A percentile compares a stretch with the other conserved stretches of the same genome.
These are phyloP conservation scores for Termitomyces sp. DNA, from an alignment of 768 basidiomycete genomes.

Conservation along the genomic window DNA sequence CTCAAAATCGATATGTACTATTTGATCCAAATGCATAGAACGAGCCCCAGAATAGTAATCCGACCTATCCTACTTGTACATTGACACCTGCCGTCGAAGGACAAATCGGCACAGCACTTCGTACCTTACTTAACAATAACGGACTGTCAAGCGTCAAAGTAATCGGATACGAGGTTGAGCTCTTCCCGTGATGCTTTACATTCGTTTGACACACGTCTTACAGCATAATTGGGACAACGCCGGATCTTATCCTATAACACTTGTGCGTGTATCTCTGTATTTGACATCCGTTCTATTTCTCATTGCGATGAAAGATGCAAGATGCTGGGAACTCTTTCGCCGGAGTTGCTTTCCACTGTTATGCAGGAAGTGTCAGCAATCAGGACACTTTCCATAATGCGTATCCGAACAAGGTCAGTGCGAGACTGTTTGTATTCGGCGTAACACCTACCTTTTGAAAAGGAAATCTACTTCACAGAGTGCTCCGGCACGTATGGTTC, in stretches of 20 bases:
- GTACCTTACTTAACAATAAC: constrained; percentile 58
- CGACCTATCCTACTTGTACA: constrained; percentile 64
- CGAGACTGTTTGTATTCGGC: not conserved
- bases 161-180: constrained; percentile 39
- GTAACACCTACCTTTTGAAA: not conserved
- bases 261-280: constrained; percentile 19
- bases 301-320: constrained; percentile 39
- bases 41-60: constrained; percentile 53
- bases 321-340: constrained; percentile 50
- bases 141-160: constrained; percentile 58
- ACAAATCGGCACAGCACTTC: constrained; percentile 51
- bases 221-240: constrained; percentile 73
- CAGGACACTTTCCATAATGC: constrained; percentile 18
- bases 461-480: constrained; percentile 55
- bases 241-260: constrained; percentile 56
- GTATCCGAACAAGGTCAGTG: constrained; percentile 15
- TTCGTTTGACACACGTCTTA: constrained; percentile 4
- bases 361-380: constrained; percentile 28
- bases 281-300: not conserved
- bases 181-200: not conserved
- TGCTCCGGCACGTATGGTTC: constrained; percentile 63
- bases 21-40: constrained; percentile 24
- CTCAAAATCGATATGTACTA: too few species aligned
- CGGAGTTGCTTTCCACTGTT: constrained; percentile 75
- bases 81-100: constrained; percentile 57